Evolutionary conservation across 2,329 filamentous ascomycete genomes (phyloP).

Genomic region (Cladosporium phlei): DNA sequence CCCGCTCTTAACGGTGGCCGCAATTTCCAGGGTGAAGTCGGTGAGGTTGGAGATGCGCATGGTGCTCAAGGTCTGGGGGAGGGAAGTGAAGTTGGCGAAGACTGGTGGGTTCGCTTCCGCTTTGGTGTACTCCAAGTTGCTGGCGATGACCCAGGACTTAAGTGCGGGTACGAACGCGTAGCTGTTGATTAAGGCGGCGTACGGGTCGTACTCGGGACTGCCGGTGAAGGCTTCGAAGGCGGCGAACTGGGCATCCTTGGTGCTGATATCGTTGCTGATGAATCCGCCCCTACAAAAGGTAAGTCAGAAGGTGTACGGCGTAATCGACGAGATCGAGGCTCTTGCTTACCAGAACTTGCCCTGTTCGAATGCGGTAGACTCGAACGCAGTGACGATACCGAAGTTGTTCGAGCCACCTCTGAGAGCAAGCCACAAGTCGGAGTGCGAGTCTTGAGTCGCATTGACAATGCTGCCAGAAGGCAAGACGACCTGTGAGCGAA

Average conservation of each 20-base stretch:
- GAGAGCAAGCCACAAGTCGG: slow-evolving; percentile 46
- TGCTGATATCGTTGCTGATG: slow-evolving; percentile 44
- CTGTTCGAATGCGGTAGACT: slow-evolving; percentile 22
- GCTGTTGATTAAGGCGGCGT: slow-evolving; percentile 20
- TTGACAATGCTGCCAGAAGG: slow-evolving; percentile 36
- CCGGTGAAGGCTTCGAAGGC: slow-evolving; percentile 15
- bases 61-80: slow-evolving; percentile 18
- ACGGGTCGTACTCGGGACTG: slow-evolving; percentile 18
- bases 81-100: slow-evolving; percentile 20
- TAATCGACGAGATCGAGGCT: no score
- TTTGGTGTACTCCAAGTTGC: slow-evolving; percentile 23
- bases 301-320: no score
- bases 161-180: slow-evolving; percentile 16
- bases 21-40: slow-evolving; percentile 19
- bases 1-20: slow-evolving; percentile 9
- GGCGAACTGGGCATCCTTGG: slow-evolving; percentile 29
- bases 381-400: slow-evolving; percentile 43
- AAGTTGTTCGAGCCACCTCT: slow-evolving; percentile 43
- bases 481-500: slow-evolving; percentile 30
- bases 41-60: slow-evolving; percentile 21
- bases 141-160: slow-evolving; percentile 15
- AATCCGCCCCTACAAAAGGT: slow-evolving; percentile 23
- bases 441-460: slow-evolving; percentile 40
- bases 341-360: slow-evolving; percentile 19
- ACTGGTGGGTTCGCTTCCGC: slow-evolving; percentile 17